phyloP scores from a whole-genome alignment of 176 grass and related monocot species.

The Aegilops speltoides region DNA sequence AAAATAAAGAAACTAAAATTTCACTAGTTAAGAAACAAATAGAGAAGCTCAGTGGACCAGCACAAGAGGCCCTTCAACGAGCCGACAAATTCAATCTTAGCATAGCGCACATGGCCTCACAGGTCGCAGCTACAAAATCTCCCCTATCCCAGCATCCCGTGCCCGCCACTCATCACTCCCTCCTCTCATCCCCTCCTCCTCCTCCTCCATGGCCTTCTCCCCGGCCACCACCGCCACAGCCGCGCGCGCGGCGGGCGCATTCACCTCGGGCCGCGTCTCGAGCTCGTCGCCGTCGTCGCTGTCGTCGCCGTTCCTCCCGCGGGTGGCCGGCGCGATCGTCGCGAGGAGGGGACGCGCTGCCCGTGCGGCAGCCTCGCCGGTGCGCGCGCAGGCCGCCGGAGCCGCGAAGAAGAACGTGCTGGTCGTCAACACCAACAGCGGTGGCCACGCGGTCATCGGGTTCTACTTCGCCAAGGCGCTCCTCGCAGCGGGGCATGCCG shows the following conservation, averaged over 20 bases:
- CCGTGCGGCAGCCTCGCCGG: neutral
- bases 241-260: neutral
- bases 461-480: slow-evolving; percentile 84
- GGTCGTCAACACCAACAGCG: slow-evolving; percentile 74
- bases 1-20: no score
- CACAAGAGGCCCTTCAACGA: no score
- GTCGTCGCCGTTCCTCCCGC: neutral
- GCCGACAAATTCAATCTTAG: no score
- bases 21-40: no score
- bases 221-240: neutral
- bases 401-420: slow-evolving; percentile 65
- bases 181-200: neutral
- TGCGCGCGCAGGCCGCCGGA: slow-evolving; percentile 33
- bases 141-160: slow-evolving; percentile 16
- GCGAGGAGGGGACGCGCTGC: neutral
- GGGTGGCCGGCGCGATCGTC: neutral
- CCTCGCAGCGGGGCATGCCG: slow-evolving; percentile 62
- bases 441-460: slow-evolving; percentile 87
- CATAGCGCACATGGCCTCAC: neutral
- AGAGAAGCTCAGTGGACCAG: no score
- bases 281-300: neutral
- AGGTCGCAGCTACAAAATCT: neutral
- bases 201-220: slow-evolving; percentile 21
- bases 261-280: neutral
- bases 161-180: slow-evolving; percentile 31